Evolutionary conservation across 768 basidiomycete species (phyloP), one percentile per base, ranked within the genome.

Genomic region (Dentipellis sp.): DNA sequence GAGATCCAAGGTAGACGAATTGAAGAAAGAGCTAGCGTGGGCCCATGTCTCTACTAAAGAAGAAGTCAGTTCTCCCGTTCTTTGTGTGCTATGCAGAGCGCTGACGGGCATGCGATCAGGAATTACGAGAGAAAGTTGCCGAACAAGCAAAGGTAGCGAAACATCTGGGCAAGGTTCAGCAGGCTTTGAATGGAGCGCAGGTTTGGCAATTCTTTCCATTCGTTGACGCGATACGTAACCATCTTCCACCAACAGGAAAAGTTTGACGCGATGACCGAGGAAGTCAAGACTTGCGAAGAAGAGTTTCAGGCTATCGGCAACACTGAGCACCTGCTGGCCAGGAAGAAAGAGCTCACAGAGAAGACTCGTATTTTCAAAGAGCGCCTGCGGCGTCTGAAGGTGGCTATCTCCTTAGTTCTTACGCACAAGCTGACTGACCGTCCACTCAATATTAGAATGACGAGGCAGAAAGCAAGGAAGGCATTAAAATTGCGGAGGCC

Each of bases 1-100:
- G 65, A 80, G 82, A 59, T 71, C 77, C 62, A 86, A 81, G 67
- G 78, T 76, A 3, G 81, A 85, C 37, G 82, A 84, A 36, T 71
- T 91, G 52, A 86, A 87, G 74, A 82, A 80, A 59, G 88, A 94
- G 68, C 69, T 90, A 17, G 92, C 91, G 3, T 97, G 94, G 94
- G 80, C 91, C 12, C 86, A 89, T 63, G 88, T 95, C 19, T 76
- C 74, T 12, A 70, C 71, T 9, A 93, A 94, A 66, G 77, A 89
- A 67, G 69, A 72, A 50, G 89, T 84, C 64, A 56, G 83, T 22
- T 11, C 17, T 58, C 23, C 11, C 10, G 5, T 29, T 14, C 40
- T 21, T 57, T 16, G 7, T 29, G 29, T 50, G 38, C 17, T 22
- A 50, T 29, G 17, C 46, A 37, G 35, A 34, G 17, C 22, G 34